phyloP scores from a whole-genome alignment of 129 eudicot genomes.

The Centella asiatica region DNA sequence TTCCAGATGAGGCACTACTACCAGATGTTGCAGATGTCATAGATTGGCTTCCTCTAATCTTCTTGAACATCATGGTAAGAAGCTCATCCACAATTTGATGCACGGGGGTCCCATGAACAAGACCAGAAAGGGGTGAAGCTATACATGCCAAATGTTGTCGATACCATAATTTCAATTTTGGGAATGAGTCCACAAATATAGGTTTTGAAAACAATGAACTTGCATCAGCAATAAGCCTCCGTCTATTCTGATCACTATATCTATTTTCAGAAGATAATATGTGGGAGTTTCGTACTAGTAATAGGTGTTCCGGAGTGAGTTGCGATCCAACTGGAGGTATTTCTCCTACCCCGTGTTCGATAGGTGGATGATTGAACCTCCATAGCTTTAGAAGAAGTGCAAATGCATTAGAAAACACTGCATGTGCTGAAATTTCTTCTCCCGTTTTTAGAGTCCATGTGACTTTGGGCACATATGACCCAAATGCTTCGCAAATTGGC shows the following conservation, averaged over 20 bases:
- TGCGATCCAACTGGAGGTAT: slow-evolving; percentile 18
- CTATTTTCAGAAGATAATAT: slow-evolving; percentile 5
- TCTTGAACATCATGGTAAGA: slow-evolving; percentile 17
- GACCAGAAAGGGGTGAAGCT: slow-evolving; percentile 25
- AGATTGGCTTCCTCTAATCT: slow-evolving; percentile 13
- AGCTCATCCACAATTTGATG: slow-evolving; percentile 23
- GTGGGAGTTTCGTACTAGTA: slow-evolving; percentile 21
- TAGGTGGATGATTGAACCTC: slow-evolving; percentile 18
- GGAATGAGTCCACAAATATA: slow-evolving; percentile 18
- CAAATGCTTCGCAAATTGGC: slow-evolving; percentile 26
- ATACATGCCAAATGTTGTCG: slow-evolving; percentile 21
- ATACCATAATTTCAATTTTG: slow-evolving; percentile 22
- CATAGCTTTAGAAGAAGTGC: slow-evolving; percentile 20
- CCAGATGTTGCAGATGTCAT: slow-evolving; percentile 7
- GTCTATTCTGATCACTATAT: not conserved
- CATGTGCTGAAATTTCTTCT: slow-evolving; percentile 8
- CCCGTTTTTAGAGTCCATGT: slow-evolving; percentile 5
- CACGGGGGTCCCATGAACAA: slow-evolving; percentile 14
- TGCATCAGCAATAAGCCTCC: not conserved
- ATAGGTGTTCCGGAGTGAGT: slow-evolving; percentile 23
- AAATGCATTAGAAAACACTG: slow-evolving; percentile 24
- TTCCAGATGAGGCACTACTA: not conserved
- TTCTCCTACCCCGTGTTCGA: slow-evolving; percentile 18
- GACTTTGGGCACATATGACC: slow-evolving; percentile 15
- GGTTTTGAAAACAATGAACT: slow-evolving; percentile 4